phyloP scores from a whole-genome alignment of 2,329 filamentous ascomycete genomes.

The Chalara sp. region DNA sequence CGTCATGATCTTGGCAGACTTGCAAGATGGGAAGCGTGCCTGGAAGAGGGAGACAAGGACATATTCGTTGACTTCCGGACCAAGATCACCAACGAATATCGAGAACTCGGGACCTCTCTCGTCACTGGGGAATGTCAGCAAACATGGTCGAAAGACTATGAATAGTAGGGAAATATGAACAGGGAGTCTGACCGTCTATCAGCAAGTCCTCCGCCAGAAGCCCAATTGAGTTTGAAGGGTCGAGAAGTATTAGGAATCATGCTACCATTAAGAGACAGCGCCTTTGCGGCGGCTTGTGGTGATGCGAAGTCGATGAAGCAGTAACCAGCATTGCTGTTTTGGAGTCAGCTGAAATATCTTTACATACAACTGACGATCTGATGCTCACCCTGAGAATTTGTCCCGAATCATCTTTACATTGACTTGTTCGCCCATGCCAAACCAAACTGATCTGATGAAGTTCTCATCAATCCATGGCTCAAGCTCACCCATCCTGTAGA shows the following conservation, averaged over 20 bases:
- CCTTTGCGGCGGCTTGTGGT: constrained; percentile 82
- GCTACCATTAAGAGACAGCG: constrained; percentile 80
- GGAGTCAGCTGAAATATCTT: not conserved
- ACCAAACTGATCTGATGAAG: constrained; percentile 91
- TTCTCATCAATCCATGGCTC: constrained; percentile 99
- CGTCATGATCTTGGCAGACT: constrained; percentile 99
- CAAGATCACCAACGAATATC: constrained; percentile 96
- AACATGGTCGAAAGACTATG: constrained; percentile 11
- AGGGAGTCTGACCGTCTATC: constrained; percentile 68
- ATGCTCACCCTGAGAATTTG: constrained; percentile 87
- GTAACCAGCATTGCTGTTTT: constrained; percentile 82
- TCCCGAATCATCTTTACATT: constrained; percentile 99
- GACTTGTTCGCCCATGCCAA: constrained; percentile 85
- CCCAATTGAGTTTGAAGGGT: constrained; percentile 99
- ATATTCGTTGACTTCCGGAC: constrained; percentile 97
- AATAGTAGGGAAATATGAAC: constrained; percentile 20
- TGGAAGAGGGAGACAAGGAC: constrained; percentile 97
- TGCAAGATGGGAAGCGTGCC: constrained; percentile 92
- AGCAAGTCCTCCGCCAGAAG: constrained; percentile 88
- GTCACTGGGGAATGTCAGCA: constrained; percentile 49
- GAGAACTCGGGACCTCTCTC: constrained; percentile 94
- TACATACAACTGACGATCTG: not conserved
- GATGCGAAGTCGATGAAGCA: constrained; percentile 93
- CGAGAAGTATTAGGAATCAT: constrained; percentile 90
- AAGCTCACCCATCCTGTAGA: constrained; percentile 89